Base-by-base conservation (phyloP, 106 monocot species). In the Dendrobium catenatum region DNA sequence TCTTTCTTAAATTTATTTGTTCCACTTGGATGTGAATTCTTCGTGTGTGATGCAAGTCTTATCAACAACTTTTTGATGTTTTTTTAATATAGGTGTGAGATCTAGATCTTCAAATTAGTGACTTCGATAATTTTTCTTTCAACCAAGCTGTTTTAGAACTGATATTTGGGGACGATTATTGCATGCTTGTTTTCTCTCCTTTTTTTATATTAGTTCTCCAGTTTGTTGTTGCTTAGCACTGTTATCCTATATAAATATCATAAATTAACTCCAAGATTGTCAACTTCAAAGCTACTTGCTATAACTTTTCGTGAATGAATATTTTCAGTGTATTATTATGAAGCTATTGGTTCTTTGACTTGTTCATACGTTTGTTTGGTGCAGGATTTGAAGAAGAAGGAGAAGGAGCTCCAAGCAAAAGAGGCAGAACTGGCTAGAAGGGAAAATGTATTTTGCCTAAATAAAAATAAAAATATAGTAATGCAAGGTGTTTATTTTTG, bases 361-460 rank as follows among this genome's bases (percentile, higher is more conserved):
- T 58, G 41, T 47, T 68, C 70, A 11, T 79, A 59, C 46, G 17
- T 18, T 42, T 74, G 42, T 2, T 49, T 81, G 51, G 18, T 81
- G 37, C 81, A 93, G 93, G 91, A 91, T 82, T 22, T 89, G 33
- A 93, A 89, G 79, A 91, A 84, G 77, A 96, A 89, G 42, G 96
- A 96, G 55, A 88, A 51, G 80, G 93, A 96, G 74, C 91, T 96
- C 55, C 84, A 93, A 83, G 87, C 91, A 17, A 96, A 90, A 80
- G 93, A 96, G 75, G 80, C 91, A 42, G 96, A 93, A 82, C 61
- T 93, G 72, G 89, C 86, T 77, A 93, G 87, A 80, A 96, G 96
- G 70, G 96, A 96, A 81, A 82, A 90, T 91, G 96, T 93, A 86
- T 80, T 49, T 31, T 13, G 51, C 42, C 16, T 15, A 31, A 7